Conservation (phyloP, 1,139 yeast genomes). For the Blastobotrys capitulatus region DNA sequence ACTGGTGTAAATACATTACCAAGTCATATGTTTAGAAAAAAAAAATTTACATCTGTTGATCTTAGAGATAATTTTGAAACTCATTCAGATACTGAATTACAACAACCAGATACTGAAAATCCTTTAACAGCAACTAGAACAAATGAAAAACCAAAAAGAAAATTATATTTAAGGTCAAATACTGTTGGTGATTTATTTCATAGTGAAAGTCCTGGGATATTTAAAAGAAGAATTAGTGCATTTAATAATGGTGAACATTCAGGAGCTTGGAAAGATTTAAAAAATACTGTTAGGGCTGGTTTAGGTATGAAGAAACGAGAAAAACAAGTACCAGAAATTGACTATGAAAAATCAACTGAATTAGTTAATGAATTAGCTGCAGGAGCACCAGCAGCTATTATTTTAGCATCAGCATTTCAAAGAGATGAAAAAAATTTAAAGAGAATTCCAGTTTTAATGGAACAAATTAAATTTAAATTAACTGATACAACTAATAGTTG, state of each 20-base stretch:
- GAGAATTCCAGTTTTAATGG: slow-evolving; percentile 75
- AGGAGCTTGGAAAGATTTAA: slow-evolving; percentile 27
- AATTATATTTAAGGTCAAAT: slow-evolving; percentile 8
- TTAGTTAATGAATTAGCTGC: slow-evolving; percentile 58
- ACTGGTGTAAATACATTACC: slow-evolving; percentile 18
- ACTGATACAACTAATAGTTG: slow-evolving; percentile 43
- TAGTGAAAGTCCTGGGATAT: slow-evolving; percentile 8
- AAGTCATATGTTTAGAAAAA: slow-evolving; percentile 6
- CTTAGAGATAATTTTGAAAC: slow-evolving; percentile 5
- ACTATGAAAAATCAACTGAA: slow-evolving; percentile 50
- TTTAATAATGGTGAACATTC: slow-evolving; percentile 19
- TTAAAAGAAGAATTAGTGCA: slow-evolving; percentile 22
- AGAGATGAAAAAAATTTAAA: slow-evolving; percentile 73
- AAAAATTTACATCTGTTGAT: slow-evolving; percentile 9
- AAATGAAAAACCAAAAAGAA: slow-evolving; percentile 7
- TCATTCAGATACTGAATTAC: slow-evolving; percentile 18
- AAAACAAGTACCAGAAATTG: slow-evolving; percentile 23
- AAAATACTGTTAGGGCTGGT: slow-evolving; percentile 24
- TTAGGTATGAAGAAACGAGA: slow-evolving; percentile 25
- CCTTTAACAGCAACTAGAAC: background rate
- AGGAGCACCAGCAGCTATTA: slow-evolving; percentile 76
- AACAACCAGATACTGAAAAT: slow-evolving; percentile 2
- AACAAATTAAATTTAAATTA: slow-evolving; percentile 63
- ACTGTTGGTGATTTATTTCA: slow-evolving; percentile 14
- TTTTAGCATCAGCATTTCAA: slow-evolving; percentile 68